Conservation (phyloP, 2,329 filamentous ascomycete species). For the Colletotrichum navitas region DNA sequence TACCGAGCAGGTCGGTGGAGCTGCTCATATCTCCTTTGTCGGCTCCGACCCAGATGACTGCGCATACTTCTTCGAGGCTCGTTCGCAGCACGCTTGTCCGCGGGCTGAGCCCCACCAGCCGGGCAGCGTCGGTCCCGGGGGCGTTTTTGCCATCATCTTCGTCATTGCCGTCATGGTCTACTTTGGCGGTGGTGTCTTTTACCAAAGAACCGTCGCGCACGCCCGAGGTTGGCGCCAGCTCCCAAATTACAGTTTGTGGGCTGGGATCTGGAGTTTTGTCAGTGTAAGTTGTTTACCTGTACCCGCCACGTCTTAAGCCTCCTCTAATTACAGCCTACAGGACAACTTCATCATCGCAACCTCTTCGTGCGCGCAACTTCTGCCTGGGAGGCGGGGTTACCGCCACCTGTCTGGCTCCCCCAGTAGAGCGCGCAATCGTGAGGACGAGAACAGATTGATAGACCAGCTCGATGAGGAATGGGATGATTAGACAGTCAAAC, state of each 20-base stretch:
- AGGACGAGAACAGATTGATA: conserved; percentile 94
- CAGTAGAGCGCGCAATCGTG: conserved; percentile 65
- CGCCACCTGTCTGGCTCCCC: conserved; percentile 70
- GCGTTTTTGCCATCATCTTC: conserved; percentile 90
- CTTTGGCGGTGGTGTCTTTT: conserved; percentile 91
- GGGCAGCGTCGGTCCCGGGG: conserved; percentile 76
- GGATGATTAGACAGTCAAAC: conserved; percentile 75
- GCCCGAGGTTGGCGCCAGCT: conserved; percentile 95
- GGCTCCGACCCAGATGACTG: conserved; percentile 88
- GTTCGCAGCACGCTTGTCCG: conserved; percentile 84
- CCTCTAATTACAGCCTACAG: conserved; percentile 52
- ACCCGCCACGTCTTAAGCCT: conserved; percentile 43
- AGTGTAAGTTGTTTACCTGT: conserved; percentile 66
- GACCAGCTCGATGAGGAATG: conserved; percentile 97
- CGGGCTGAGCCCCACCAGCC: conserved; percentile 77
- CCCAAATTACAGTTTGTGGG: conserved; percentile 95
- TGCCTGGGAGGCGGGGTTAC: conserved; percentile 77
- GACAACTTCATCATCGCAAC: conserved; percentile 76
- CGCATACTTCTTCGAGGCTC: conserved; percentile 94
- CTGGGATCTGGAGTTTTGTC: conserved; percentile 85
- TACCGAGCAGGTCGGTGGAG: conserved; percentile 76
- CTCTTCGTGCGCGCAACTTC: conserved; percentile 75
- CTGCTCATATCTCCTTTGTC: conserved; percentile 84
- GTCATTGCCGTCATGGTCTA: conserved; percentile 85
- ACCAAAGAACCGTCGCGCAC: conserved; percentile 94